A percentile compares a stretch with the other conserved stretches of the same genome.
Evolutionary conservation across 345 rosid genomes (phyloP).

Genomic region (Dovyalis caffra): DNA sequence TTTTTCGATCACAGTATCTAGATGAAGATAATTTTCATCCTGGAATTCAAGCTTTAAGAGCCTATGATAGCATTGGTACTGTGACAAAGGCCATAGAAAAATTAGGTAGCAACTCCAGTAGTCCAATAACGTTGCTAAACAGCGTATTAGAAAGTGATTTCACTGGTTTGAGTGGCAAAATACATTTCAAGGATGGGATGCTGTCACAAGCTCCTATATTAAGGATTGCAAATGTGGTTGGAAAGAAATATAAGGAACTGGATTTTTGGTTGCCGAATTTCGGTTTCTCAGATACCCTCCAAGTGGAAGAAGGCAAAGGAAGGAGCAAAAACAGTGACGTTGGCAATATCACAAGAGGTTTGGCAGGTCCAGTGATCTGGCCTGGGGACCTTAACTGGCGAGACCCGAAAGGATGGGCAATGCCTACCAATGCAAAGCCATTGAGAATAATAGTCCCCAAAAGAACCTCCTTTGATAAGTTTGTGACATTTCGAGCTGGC

Average conservation of each 20-base stretch:
- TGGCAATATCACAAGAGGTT: not conserved
- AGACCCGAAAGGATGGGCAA: conserved; percentile 41
- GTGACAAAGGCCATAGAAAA: conserved; percentile 17
- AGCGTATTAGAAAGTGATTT: conserved; percentile 28
- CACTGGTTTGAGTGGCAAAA: conserved; percentile 42
- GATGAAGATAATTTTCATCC: conserved; percentile 36
- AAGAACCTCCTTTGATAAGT: conserved; percentile 38
- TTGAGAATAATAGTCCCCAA: conserved; percentile 48
- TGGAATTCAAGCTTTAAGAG: conserved; percentile 33
- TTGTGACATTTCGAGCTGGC: conserved; percentile 33
- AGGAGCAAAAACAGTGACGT: not conserved
- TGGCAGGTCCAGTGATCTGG: conserved; percentile 32
- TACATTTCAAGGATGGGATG: conserved; percentile 28
- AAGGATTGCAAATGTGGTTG: conserved; percentile 39
- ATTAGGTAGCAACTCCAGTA: not conserved
- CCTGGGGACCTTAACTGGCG: conserved; percentile 26
- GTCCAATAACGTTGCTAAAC: conserved; percentile 6
- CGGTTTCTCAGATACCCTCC: conserved; percentile 29
- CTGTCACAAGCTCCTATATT: conserved; percentile 8
- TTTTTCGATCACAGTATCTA: conserved; percentile 21
- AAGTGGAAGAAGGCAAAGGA: not conserved
- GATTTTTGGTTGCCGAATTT: conserved; percentile 38
- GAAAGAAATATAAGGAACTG: conserved; percentile 39
- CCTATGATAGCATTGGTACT: conserved; percentile 39
- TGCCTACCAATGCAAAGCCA: conserved; percentile 28